Base-by-base conservation (phyloP, 1,284 basidiomycete genomes). In the Boletus semigastroideus region DNA sequence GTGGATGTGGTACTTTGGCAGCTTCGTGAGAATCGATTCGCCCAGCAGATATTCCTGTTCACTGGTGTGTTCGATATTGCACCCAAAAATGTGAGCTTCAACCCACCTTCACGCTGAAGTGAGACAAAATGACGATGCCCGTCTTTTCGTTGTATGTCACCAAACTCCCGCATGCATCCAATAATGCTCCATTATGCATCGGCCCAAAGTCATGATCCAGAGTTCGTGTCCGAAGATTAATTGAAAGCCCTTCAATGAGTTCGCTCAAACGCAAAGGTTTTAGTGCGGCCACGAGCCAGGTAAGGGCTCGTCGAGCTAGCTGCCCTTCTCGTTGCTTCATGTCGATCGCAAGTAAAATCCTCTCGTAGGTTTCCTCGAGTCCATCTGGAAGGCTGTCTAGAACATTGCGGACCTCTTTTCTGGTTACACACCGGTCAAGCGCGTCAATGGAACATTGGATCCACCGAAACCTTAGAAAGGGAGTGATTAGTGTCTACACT, bases 401-500 rank as follows among this genome's bases (percentile, higher is more conserved):
- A 9, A 39, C 30, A 1, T 3, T 28, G 0, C 39, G 22, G 3
- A 48, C 19, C 5, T 41, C n/a, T 1, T 14, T 34, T 4, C 20
- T 16, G 6, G 30, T 41, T 1, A 48, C 8, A 2, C 34, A 53
- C 22, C 30, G 53, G 17, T 42, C 8, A 13, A 53, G 52, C 12
- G 36, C 38, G 28, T 52, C 40, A 9, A 52, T 38, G 7, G 50
- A 39, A 25, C 51, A 52, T 7, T 54, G 53, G 0, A 42, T 25
- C 52, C 52, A 53, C 1, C 53, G 33, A 17, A 55, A 55, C 52
- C 52, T 55, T 31, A n/a, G 9, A 1, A 12, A 14, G 28, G 1
- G 1, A 30, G 1, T 11, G 31, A 0, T 49, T 16, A 49, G 17
- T 20, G 13, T 25, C 17, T 8, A 12, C 1, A 25, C 8, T 11